Evolutionary conservation across 2,329 filamentous ascomycete genomes (phyloP).

Genomic region (Chaetomiaceae sp.): DNA sequence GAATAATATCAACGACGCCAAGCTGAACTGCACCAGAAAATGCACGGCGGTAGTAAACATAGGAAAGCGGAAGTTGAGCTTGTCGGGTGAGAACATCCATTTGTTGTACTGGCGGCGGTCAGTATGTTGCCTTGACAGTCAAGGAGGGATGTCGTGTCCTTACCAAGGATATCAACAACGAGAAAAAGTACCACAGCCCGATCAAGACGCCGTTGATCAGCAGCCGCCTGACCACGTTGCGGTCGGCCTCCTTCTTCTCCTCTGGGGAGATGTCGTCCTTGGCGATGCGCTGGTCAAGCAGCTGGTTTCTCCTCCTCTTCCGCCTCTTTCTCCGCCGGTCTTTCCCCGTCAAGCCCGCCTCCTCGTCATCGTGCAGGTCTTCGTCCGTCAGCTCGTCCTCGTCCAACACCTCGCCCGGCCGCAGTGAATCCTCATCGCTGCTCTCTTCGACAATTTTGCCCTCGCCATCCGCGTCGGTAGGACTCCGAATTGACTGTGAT

Average conservation of each 20-base stretch:
- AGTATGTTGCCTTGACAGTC: constrained; percentile 23
- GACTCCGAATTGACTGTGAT: constrained; percentile 29
- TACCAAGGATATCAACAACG: constrained; percentile 86
- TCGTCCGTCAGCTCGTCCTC: constrained; percentile 62
- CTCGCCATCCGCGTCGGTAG: constrained; percentile 35
- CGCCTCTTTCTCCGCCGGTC: constrained; percentile 65
- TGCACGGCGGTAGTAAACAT: constrained; percentile 93
- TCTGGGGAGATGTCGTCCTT: constrained; percentile 59
- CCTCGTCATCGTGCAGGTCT: constrained; percentile 78
- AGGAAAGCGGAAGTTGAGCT: constrained; percentile 87
- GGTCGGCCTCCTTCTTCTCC: constrained; percentile 72
- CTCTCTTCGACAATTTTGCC: constrained; percentile 46
- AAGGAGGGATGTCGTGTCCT: constrained; percentile 32
- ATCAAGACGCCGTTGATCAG: constrained; percentile 78
- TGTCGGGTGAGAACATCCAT: constrained; percentile 93
- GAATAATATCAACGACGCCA: constrained; percentile 74
- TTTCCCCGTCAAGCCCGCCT: constrained; percentile 75
- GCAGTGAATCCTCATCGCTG: constrained; percentile 21
- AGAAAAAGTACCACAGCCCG: constrained; percentile 83
- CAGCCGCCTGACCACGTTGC: constrained; percentile 64
- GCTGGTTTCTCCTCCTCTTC: constrained; percentile 62
- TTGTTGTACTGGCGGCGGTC: constrained; percentile 81
- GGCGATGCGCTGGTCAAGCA: constrained; percentile 65
- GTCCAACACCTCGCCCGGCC: constrained; percentile 16
- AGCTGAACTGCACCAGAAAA: constrained; percentile 88